A percentile compares a stretch with the other conserved stretches of the same genome.
These are phyloP conservation scores for Lichtheimia ramosa DNA, from an alignment of 371 early-diverging fungal genomes.

Conservation along the genomic window DNA sequence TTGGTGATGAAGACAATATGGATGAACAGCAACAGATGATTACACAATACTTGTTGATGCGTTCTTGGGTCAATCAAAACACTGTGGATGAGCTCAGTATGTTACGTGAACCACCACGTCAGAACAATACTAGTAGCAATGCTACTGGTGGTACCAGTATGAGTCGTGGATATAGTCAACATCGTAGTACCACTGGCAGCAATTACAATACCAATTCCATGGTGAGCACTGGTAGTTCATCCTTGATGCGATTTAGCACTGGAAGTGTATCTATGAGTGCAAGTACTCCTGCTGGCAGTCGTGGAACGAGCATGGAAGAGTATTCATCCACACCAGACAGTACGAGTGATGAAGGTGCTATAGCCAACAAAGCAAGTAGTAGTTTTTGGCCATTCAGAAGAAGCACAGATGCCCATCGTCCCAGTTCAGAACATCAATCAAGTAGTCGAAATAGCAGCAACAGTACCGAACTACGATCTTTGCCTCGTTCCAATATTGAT, in stretches of 20 bases:
- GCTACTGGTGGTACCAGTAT: background rate
- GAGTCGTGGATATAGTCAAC: background rate
- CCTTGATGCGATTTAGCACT: constrained; percentile 22
- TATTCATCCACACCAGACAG: constrained; percentile 10
- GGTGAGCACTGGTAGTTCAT: constrained; percentile 20
- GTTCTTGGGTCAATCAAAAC: constrained; percentile 55
- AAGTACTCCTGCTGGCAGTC: constrained; percentile 11
- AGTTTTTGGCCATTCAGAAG: constrained; percentile 23
- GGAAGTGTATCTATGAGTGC: constrained; percentile 14
- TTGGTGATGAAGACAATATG: constrained; percentile 16
- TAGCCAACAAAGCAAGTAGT: constrained; percentile 1
- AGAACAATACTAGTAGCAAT: background rate
- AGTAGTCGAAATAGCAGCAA: background rate
- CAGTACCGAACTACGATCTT: background rate
- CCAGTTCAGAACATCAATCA: background rate
- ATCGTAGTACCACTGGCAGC: constrained; percentile 19
- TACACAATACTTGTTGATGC: constrained; percentile 60
- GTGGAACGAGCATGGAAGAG: constrained; percentile 26
- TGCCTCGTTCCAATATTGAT: background rate
- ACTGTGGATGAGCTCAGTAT: constrained; percentile 69
- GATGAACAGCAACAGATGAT: constrained; percentile 46
- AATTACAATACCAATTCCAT: constrained; percentile 18
- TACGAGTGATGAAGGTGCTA: constrained; percentile 6
- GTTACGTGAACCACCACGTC: constrained; percentile 67
- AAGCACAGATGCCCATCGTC: constrained; percentile 11